These are phyloP conservation scores for Cenchrus purpureus DNA, from an alignment of 176 grass and related monocot genomes.

Conservation along the genomic window DNA sequence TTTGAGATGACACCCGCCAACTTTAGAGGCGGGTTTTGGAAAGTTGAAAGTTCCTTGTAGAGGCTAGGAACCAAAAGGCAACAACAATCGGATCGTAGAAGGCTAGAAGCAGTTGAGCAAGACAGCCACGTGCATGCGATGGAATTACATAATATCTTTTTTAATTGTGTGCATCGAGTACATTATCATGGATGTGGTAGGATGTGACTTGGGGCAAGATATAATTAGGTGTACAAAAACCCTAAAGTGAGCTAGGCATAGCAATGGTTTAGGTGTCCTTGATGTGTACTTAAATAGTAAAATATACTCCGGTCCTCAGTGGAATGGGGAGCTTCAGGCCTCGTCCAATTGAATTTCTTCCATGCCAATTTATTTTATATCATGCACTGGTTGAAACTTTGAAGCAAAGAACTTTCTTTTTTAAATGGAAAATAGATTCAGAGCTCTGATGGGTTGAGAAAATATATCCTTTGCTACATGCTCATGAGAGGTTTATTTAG, in stretches of 20 bases:
- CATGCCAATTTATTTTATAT: conserved; percentile 6
- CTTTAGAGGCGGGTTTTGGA: conserved; percentile 11
- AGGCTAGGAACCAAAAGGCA: conserved; percentile 7
- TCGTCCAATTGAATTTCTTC: neutral
- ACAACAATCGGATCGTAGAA: neutral
- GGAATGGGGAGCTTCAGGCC: conserved; percentile 19
- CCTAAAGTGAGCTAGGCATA: conserved; percentile 18
- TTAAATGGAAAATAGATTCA: neutral
- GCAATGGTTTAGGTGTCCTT: conserved; percentile 26
- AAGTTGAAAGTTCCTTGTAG: conserved; percentile 10
- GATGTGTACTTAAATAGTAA: neutral
- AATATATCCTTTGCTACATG: neutral
- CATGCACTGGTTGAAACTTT: neutral
- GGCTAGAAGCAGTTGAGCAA: conserved; percentile 1
- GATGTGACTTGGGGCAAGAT: conserved; percentile 7
- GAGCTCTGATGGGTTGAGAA: neutral
- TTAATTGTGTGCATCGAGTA: neutral
- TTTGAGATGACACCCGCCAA: neutral
- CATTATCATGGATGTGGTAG: neutral
- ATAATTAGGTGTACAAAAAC: conserved; percentile 35
- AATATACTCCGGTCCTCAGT: neutral
- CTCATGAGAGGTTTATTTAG: neutral
- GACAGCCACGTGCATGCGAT: neutral
- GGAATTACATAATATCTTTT: neutral
- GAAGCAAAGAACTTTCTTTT: neutral